Conservation (phyloP, 331 rosid genomes). For the Malus hybrid region DNA sequence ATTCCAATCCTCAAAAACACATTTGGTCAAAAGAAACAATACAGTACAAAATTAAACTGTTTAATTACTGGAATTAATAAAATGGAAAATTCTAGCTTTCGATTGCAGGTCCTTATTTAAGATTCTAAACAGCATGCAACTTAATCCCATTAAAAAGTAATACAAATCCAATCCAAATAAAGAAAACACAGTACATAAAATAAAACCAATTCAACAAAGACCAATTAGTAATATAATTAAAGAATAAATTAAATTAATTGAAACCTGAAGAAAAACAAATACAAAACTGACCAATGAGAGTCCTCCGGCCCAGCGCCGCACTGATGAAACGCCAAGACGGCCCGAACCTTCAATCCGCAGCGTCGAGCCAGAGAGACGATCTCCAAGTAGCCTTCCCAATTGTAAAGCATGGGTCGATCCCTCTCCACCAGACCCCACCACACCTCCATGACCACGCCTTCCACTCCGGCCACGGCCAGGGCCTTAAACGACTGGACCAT, state of each 20-base stretch:
- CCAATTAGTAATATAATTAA: background rate
- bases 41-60: background rate
- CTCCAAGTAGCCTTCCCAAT: constrained; percentile 42
- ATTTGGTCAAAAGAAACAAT: background rate
- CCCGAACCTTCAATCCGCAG: constrained; percentile 37
- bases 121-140: background rate
- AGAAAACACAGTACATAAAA: background rate
- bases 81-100: background rate
- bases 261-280: background rate
- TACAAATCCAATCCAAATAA: background rate
- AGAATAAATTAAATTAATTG: background rate
- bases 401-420: constrained; percentile 30
- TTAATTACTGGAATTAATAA: background rate
- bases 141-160: background rate
- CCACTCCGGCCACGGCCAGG: constrained; percentile 41
- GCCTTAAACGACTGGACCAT: constrained; percentile 37
- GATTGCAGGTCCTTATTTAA: background rate
- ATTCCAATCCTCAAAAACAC: background rate
- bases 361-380: constrained; percentile 30
- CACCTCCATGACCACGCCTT: constrained; percentile 46
- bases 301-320: constrained; percentile 35
- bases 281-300: constrained; percentile 32
- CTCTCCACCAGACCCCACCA: constrained; percentile 61
- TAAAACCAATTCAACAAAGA: background rate
- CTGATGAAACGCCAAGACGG: constrained; percentile 38